A percentile compares a stretch with the other conserved stretches of the same genome.
These are phyloP conservation scores for Pseudodiploospora longispora DNA, from an alignment of 2,329 filamentous ascomycete species.

Conservation along the genomic window DNA sequence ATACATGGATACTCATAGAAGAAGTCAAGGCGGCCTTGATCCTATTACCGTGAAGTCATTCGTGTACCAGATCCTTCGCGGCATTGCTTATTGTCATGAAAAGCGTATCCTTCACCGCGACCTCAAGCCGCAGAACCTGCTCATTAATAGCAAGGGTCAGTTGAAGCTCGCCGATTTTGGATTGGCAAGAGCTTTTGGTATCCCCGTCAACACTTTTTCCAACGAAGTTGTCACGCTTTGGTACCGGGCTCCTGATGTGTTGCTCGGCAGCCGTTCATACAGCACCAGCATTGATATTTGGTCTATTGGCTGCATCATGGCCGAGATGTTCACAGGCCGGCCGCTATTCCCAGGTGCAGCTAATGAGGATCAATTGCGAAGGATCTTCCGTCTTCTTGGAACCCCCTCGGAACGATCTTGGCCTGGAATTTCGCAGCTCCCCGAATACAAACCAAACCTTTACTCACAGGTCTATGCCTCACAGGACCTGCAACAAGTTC, in stretches of 20 bases:
- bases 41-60: constrained; percentile 93
- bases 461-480: constrained; percentile 74
- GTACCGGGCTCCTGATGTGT: constrained; percentile 94
- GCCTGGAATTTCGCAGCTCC: constrained; percentile 89
- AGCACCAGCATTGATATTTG: constrained; percentile 99
- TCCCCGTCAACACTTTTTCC: constrained; percentile 95
- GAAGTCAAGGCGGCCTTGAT: constrained; percentile 73
- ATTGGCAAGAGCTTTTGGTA: constrained; percentile 87
- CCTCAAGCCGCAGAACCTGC: constrained; percentile 89
- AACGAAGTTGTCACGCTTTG: constrained; percentile 97
- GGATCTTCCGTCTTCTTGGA: constrained; percentile 98
- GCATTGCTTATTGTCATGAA: constrained; percentile 96
- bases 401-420: constrained; percentile 92
- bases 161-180: constrained; percentile 94
- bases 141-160: constrained; percentile 86
- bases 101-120: constrained; percentile 94
- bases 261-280: constrained; percentile 89
- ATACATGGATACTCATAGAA: constrained; percentile 93
- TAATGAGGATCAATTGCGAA: constrained; percentile 93
- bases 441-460: constrained; percentile 95
- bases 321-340: constrained; percentile 95
- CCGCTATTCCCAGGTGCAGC: constrained; percentile 95
- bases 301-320: constrained; percentile 99
- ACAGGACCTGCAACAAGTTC: constrained; percentile 76
- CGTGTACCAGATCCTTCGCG: constrained; percentile 94